phyloP scores from a whole-genome alignment of 371 early-diverging fungal genomes.

The Circinella umbellata region DNA sequence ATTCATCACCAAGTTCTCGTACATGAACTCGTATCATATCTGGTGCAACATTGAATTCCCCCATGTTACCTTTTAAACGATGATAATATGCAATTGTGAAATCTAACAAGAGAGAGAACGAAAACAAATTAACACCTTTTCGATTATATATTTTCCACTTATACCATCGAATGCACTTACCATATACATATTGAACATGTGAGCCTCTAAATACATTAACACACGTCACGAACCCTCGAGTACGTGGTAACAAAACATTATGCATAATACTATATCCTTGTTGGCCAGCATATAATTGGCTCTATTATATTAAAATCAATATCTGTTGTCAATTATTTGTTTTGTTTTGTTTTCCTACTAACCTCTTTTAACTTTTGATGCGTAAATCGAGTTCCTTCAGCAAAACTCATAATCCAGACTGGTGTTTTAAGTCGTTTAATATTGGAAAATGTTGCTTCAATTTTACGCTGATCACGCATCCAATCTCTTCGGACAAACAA shows the following conservation, averaged over 20 bases:
- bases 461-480: slow-evolving; percentile 66
- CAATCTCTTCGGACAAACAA: slow-evolving; percentile 73
- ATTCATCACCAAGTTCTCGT: slow-evolving; percentile 57
- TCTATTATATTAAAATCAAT: neutral
- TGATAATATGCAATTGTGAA: slow-evolving; percentile 71
- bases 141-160: neutral
- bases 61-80: slow-evolving; percentile 17
- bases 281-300: slow-evolving; percentile 12
- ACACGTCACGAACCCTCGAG: slow-evolving; percentile 79
- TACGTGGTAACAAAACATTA: slow-evolving; percentile 79
- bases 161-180: slow-evolving; percentile 29
- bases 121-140: neutral
- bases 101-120: slow-evolving; percentile 32
- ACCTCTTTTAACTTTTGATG: slow-evolving; percentile 63
- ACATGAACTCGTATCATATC: slow-evolving; percentile 65
- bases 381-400: slow-evolving; percentile 75
- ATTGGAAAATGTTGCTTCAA: slow-evolving; percentile 60
- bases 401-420: slow-evolving; percentile 76
- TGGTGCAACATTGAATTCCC: slow-evolving; percentile 59
- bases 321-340: neutral
- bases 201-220: slow-evolving; percentile 62
- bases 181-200: slow-evolving; percentile 73
- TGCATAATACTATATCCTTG: slow-evolving; percentile 64
- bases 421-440: slow-evolving; percentile 65
- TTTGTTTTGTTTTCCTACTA: slow-evolving; percentile 8